phyloP scores from a whole-genome alignment of 345 rosid genomes.

The Schrenkiella parvula region DNA sequence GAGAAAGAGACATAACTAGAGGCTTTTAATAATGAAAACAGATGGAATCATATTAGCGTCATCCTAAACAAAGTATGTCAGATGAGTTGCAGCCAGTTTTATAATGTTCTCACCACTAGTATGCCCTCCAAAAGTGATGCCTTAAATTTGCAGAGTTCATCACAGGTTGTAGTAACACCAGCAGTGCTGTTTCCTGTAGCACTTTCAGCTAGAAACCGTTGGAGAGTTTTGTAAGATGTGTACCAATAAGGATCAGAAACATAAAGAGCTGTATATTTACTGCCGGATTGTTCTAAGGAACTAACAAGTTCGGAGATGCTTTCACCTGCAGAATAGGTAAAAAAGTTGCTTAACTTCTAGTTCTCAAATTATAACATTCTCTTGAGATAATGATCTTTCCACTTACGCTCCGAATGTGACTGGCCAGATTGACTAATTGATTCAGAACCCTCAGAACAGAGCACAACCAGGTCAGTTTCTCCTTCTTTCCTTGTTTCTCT shows the following conservation, averaged over 20 bases:
- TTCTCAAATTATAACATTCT: background rate
- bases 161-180: conserved; percentile 42
- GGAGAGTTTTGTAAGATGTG: conserved; percentile 56
- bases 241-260: conserved; percentile 70
- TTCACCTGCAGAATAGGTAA: conserved; percentile 48
- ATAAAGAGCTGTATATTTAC: conserved; percentile 70
- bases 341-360: background rate
- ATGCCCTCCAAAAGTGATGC: conserved; percentile 89
- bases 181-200: conserved; percentile 41
- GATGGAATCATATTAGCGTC: background rate
- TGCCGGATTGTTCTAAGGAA: conserved; percentile 63
- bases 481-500: conserved; percentile 54
- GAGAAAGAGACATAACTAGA: conserved; percentile 26
- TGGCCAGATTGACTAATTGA: conserved; percentile 38
- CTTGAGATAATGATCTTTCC: conserved; percentile 7
- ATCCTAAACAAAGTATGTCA: background rate
- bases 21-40: background rate
- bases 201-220: conserved; percentile 82
- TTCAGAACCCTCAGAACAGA: conserved; percentile 54
- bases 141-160: conserved; percentile 85
- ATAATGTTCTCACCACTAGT: conserved; percentile 54
- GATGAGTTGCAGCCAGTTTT: background rate
- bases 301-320: conserved; percentile 58
- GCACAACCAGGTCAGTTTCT: conserved; percentile 65
- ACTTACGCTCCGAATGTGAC: conserved; percentile 58